These are phyloP conservation scores for Linderina pennispora DNA, from an alignment of 192 early-diverging fungal genomes.

Conservation along the genomic window DNA sequence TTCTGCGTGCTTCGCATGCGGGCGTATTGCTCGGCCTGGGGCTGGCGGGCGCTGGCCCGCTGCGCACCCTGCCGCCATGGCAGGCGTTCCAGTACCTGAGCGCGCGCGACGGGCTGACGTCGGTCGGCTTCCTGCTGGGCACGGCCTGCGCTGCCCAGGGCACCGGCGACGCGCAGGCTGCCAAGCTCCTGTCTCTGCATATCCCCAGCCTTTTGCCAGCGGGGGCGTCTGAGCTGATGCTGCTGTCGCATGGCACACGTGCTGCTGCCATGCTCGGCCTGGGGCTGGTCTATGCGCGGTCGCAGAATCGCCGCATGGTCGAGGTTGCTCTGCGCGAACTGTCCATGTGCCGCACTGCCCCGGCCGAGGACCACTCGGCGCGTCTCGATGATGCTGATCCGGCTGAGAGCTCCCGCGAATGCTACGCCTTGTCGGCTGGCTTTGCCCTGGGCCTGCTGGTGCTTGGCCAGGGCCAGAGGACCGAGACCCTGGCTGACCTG, in stretches of 20 bases:
- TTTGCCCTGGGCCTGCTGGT: slow-evolving; percentile 80
- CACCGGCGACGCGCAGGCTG: slow-evolving; percentile 54
- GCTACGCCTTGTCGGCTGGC: slow-evolving; percentile 72
- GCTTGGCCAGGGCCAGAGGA: slow-evolving; percentile 56
- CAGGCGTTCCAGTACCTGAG: slow-evolving; percentile 63
- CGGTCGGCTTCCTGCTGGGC: slow-evolving; percentile 73
- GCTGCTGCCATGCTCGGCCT: slow-evolving; percentile 68
- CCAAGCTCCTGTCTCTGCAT: slow-evolving; percentile 69
- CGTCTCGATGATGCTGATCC: slow-evolving; percentile 23
- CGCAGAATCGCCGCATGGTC: slow-evolving; percentile 61
- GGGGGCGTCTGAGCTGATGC: slow-evolving; percentile 52
- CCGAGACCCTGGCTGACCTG: slow-evolving; percentile 50
- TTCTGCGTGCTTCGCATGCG: slow-evolving; percentile 58
- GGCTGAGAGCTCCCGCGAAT: slow-evolving; percentile 51
- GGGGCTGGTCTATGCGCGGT: slow-evolving; percentile 69
- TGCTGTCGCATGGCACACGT: slow-evolving; percentile 57
- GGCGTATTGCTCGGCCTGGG: slow-evolving; percentile 81
- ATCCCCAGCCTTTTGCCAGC: slow-evolving; percentile 63
- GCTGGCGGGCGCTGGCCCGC: slow-evolving; percentile 55
- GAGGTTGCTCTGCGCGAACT: slow-evolving; percentile 69
- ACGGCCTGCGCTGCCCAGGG: slow-evolving; percentile 63
- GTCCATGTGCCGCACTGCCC: slow-evolving; percentile 1
- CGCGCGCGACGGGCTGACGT: slow-evolving; percentile 59
- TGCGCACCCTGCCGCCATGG: slow-evolving; percentile 58
- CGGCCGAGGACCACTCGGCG: slow-evolving; percentile 1